Evolutionary conservation across 169 alveolate species (phyloP), one percentile per base, ranked within the genome.

Genomic region (Blepharisma undulans): DNA sequence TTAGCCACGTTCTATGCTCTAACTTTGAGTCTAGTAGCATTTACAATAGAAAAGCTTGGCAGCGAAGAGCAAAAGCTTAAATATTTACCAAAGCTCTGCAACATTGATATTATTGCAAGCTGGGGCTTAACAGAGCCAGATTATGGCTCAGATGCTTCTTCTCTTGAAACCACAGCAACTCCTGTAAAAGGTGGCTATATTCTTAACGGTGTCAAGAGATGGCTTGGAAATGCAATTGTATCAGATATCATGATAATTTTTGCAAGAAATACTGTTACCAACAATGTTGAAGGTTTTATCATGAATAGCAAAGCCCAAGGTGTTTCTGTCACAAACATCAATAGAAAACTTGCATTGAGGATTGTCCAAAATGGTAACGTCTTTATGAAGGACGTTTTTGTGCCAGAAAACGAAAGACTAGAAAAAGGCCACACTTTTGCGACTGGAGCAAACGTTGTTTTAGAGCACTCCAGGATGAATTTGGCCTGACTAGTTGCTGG

Each of bases 61-160:
- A 88, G 76, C 4, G 85, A 32, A 10, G 90, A 92, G 60, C 95
- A 93, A 89, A 92, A 92, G 78, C 77, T 72, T 5, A 12, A 8
- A 33, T 92, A 79, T 79, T 32, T 79, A 12, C 25, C 34, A 79
- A 33, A 79, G 8, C 2, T 79, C 61, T 25, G 61, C 27, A 32
- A 79, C 66, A 12, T 79, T 25, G 34, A 79, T 14, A 25, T 30
- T 29, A 79, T 84, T 16, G 96, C 94, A 16, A 92, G 98, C 76
- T 97, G 95, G 90, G 97, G 96, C n/a, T 90, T 97, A 22, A 97
- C 98, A 30, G 98, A 97, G 91, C 94, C 95, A 18, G 94, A 92
- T 36, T 87, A 85, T 78, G 98, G 98, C 21, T 93, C 97, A 81
- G 98, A 97, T 92, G 98, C 98, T 10, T 86, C 97, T 0, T 33